phyloP scores from a whole-genome alignment of 2,329 filamentous ascomycete species.

The Aspergillus hiratsukae region DNA sequence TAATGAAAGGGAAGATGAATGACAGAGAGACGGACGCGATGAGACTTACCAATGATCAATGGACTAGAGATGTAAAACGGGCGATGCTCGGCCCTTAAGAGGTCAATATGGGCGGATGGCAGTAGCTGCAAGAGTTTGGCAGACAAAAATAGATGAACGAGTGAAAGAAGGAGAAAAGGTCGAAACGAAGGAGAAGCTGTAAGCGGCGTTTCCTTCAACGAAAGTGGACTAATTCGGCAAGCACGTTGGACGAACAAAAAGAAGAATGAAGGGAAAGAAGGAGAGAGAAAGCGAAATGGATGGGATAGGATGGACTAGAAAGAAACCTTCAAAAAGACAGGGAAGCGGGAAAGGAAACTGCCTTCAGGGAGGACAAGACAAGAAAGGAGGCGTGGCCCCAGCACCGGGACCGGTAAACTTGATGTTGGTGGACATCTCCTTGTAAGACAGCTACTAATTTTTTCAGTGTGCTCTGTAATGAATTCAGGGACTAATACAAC shows the following conservation, averaged over 20 bases:
- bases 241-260: conserved; percentile 20
- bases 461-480: background rate
- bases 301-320: conserved; percentile 6
- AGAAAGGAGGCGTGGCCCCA: conserved; percentile 28
- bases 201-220: conserved; percentile 11
- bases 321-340: conserved; percentile 2
- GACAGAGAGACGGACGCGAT: background rate
- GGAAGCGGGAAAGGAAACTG: conserved; percentile 16
- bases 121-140: conserved; percentile 10
- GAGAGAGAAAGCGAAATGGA: conserved; percentile 34
- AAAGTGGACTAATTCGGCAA: conserved; percentile 29
- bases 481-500: background rate
- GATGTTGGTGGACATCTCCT: conserved; percentile 14
- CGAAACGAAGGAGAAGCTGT: conserved; percentile 31
- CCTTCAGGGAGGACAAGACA: conserved; percentile 24
- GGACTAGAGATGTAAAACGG: conserved; percentile 6
- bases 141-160: conserved; percentile 27
- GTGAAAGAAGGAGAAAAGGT: conserved; percentile 27
- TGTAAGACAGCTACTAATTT: conserved; percentile 11
- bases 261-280: conserved; percentile 25
- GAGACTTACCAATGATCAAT: conserved; percentile 14
- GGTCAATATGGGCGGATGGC: conserved; percentile 3
- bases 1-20: background rate
- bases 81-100: conserved; percentile 11
- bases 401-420: conserved; percentile 23